phyloP scores from a whole-genome alignment of 495 filamentous ascomycete species.

The Podospora tetraspora region DNA sequence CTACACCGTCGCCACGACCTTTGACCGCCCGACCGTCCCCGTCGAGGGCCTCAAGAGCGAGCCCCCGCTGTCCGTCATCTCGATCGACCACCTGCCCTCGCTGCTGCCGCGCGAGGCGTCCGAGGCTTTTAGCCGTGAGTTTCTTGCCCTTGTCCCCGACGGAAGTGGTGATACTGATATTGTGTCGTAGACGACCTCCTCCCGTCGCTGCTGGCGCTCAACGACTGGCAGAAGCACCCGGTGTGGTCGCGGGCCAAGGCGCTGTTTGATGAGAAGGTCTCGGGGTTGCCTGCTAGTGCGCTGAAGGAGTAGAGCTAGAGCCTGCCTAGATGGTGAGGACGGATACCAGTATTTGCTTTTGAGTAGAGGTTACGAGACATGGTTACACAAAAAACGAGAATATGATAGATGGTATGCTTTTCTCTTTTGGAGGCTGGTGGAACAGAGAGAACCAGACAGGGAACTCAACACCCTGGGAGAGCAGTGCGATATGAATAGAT shows the following conservation, averaged over 20 bases:
- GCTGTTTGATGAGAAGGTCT: conserved; percentile 80
- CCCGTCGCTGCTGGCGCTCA: conserved; percentile 71
- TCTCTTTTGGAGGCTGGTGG: background rate
- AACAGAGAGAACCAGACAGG: background rate
- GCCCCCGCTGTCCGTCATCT: conserved; percentile 69
- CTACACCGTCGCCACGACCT: conserved; percentile 76
- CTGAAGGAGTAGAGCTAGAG: conserved; percentile 29
- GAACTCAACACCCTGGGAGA: background rate
- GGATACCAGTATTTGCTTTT: background rate
- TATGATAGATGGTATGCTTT: background rate
- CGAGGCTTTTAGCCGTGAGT: conserved; percentile 66
- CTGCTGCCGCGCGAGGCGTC: conserved; percentile 81
- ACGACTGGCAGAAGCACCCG: conserved; percentile 61
- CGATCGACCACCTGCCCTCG: conserved; percentile 86
- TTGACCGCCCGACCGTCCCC: conserved; percentile 75
- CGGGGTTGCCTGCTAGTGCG: conserved; percentile 56
- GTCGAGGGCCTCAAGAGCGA: conserved; percentile 52
- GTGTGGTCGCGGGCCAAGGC: conserved; percentile 84
- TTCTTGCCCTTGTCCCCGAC: background rate
- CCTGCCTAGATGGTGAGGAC: too few species aligned
- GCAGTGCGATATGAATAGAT: background rate
- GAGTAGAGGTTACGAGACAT: background rate
- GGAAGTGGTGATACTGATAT: conserved; percentile 1
- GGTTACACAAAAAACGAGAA: background rate
- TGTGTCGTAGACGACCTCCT: conserved; percentile 53